Conservation (phyloP, 2,329 filamentous ascomycete species). For the Sporothrix schenckii region DNA sequence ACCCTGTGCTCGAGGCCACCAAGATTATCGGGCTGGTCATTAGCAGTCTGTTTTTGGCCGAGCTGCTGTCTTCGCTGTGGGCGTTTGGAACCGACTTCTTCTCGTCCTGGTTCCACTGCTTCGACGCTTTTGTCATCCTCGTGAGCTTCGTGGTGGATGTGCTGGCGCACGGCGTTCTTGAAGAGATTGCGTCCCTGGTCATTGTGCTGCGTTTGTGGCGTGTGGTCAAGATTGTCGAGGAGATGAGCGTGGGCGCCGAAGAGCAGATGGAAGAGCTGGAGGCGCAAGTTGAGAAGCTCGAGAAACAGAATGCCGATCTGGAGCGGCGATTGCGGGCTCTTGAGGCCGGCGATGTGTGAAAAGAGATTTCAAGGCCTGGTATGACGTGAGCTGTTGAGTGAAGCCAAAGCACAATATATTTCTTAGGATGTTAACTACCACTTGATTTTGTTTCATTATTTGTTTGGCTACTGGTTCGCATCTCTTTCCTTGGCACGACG, state of each 20-base stretch:
- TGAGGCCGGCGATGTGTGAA: conserved; percentile 1
- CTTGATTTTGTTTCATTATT: neutral
- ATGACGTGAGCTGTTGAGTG: no score
- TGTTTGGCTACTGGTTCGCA: no score
- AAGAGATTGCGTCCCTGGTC: conserved; percentile 68
- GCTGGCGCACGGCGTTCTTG: conserved; percentile 59
- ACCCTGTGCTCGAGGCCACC: conserved; percentile 46
- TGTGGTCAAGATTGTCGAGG: conserved; percentile 71
- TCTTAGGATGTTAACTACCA: no score
- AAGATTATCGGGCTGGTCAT: conserved; percentile 60
- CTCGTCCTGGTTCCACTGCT: conserved; percentile 61
- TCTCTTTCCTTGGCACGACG: neutral
- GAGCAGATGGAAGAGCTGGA: conserved; percentile 64
- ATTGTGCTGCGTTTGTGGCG: conserved; percentile 69
- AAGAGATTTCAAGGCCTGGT: no score
- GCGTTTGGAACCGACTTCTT: conserved; percentile 65
- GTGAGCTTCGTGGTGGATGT: conserved; percentile 65
- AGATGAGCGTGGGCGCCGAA: conserved; percentile 64
- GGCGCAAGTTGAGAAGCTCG: conserved; percentile 55
- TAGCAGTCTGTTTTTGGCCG: conserved; percentile 66
- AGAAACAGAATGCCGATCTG: conserved; percentile 50
- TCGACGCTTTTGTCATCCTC: conserved; percentile 66
- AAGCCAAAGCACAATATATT: no score
- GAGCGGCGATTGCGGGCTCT: conserved; percentile 29
- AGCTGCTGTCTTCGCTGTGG: conserved; percentile 59